Conservation (phyloP, 2,329 filamentous ascomycete species). For the Fusarium acutatum region DNA sequence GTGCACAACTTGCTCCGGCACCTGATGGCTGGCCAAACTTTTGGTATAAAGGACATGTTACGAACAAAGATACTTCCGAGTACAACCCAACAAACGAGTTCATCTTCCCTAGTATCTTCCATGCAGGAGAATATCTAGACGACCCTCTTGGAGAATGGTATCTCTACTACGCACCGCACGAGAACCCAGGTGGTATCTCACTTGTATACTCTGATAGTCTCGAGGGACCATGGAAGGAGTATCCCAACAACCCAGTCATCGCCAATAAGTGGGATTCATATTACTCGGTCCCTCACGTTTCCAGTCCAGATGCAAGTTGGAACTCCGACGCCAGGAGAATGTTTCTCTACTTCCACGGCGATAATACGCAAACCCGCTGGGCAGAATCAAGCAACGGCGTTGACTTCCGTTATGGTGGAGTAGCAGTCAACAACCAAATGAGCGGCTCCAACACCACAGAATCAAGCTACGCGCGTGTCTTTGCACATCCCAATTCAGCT, state of each 20-base stretch:
- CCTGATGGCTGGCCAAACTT: slow-evolving; percentile 36
- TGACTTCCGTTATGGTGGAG: slow-evolving; percentile 11
- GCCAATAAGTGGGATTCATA: slow-evolving; percentile 7
- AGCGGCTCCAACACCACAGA: slow-evolving; percentile 35
- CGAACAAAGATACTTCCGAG: slow-evolving; percentile 26
- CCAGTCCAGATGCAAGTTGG: slow-evolving; percentile 22
- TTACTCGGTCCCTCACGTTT: slow-evolving; percentile 27
- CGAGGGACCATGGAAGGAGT: slow-evolving; percentile 22
- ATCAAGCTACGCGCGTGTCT: slow-evolving; percentile 40
- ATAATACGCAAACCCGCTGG: slow-evolving; percentile 15
- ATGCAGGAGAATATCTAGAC: slow-evolving; percentile 31
- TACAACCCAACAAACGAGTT: slow-evolving; percentile 42
- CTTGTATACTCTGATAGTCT: slow-evolving; percentile 33
- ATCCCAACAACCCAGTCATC: slow-evolving; percentile 4
- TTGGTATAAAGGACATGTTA: slow-evolving; percentile 32
- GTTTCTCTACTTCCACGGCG: slow-evolving; percentile 27
- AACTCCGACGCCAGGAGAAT: not conserved
- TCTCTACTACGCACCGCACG: slow-evolving; percentile 42
- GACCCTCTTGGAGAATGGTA: slow-evolving; percentile 38
- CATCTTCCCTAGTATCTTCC: slow-evolving; percentile 40
- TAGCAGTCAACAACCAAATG: slow-evolving; percentile 37
- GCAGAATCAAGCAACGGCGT: slow-evolving; percentile 13
- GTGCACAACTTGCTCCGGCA: slow-evolving; percentile 1
- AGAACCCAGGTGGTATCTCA: slow-evolving; percentile 37
- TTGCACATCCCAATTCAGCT: slow-evolving; percentile 27